These are phyloP conservation scores for Linnemannia zychae DNA, from an alignment of 192 early-diverging fungal species.

Conservation along the genomic window DNA sequence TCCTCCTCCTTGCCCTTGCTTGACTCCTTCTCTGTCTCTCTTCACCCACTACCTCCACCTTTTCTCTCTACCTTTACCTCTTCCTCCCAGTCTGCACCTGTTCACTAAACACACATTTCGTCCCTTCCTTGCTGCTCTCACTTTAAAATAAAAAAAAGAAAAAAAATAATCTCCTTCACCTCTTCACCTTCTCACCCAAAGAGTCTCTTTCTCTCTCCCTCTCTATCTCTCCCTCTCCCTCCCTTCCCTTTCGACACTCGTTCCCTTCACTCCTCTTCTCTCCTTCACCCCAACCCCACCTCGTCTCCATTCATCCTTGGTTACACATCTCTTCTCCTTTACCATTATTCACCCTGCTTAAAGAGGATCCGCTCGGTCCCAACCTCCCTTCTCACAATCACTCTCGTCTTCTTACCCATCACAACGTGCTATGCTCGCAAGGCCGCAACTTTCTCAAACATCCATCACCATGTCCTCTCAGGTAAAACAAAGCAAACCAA, in stretches of 20 bases:
- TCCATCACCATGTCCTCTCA: background rate
- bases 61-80: background rate
- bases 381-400: background rate
- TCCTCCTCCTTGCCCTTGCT: background rate
- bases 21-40: background rate
- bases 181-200: background rate
- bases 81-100: background rate
- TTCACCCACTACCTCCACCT: background rate
- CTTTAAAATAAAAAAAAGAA: too few relatives aligned
- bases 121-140: background rate
- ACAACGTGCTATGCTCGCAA: background rate
- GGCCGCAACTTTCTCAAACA: too few relatives aligned
- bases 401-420: slow-evolving; percentile 1
- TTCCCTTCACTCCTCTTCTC: background rate
- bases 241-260: background rate
- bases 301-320: background rate
- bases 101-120: background rate
- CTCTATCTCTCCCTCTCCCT: background rate
- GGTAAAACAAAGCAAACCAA: background rate
- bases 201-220: background rate
- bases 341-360: background rate
- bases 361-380: background rate
- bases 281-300: background rate
- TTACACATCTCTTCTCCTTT: background rate
- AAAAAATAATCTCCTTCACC: too few relatives aligned